phyloP scores from a whole-genome alignment of 177 flowering plant genomes.

The Vitis hybrid region DNA sequence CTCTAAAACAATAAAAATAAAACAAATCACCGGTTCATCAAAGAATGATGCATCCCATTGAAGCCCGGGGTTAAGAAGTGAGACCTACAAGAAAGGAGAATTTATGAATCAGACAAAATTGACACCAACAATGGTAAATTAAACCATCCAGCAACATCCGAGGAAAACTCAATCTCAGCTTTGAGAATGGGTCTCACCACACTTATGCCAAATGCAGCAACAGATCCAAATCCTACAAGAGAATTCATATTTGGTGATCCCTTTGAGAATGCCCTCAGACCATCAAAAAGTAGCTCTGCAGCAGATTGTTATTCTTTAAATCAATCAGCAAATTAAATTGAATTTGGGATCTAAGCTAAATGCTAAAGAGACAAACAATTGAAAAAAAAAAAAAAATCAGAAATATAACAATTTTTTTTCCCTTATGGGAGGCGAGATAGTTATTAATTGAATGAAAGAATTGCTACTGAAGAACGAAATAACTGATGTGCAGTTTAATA shows the following conservation, averaged over 20 bases:
- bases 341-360: background rate
- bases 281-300: constrained; percentile 81
- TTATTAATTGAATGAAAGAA: no score
- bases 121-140: background rate
- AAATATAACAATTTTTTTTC: no score
- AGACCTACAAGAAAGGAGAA: constrained; percentile 47
- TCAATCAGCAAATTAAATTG: background rate
- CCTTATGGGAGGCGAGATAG: no score
- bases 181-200: constrained; percentile 45
- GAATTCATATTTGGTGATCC: constrained; percentile 98
- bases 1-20: constrained; percentile 11
- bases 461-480: no score
- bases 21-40: constrained; percentile 94
- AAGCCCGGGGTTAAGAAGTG: constrained; percentile 84
- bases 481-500: no score
- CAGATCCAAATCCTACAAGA: constrained; percentile 89
- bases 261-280: constrained; percentile 67
- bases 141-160: background rate
- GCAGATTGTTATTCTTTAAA: background rate
- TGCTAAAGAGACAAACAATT: background rate
- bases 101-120: background rate
- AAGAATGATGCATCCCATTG: constrained; percentile 91
- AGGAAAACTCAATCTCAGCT: constrained; percentile 1
- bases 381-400: no score
- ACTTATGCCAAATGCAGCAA: constrained; percentile 85